Base-by-base conservation (phyloP, 2,329 filamentous ascomycete species). In the Fusarium sambucinum region DNA sequence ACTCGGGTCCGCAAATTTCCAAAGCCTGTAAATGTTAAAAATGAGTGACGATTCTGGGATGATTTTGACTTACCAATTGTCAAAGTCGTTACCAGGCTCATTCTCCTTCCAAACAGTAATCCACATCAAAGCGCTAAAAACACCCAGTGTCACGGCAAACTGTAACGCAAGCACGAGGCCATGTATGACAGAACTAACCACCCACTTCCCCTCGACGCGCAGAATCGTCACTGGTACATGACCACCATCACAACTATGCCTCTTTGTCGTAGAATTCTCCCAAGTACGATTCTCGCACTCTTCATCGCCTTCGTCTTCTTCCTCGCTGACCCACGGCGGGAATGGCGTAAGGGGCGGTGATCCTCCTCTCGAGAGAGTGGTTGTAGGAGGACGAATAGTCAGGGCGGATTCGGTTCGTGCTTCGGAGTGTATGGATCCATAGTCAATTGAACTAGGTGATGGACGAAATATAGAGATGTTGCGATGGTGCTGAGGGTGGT, bases 41-140 rank as follows among this genome's bases (percentile, higher is more conserved):
- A 33, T 0, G 2, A 3, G 0, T 17, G 3, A 2, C 11, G 5
- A 5, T 3, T 9, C 4, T 1, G 13, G n/a, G 5, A 14, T 3
- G 4, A 3, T n/a, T 5, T 6, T 12, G 2, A 54, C 69, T 48
- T 29, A 76, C 73, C 74, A 75, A 8, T 68, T 61, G 46, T 71
- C 73, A 40, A 77, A 74, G 6, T 59, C 62, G 8, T 67, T 65
- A 11, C 73, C 74, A 0, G 58, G 35, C 4, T 71, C 69, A 1
- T 59, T 59, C 57, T 72, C 68, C 30, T 69, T 66, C 70, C 70
- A 75, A 17, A 77, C 57, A 3, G 71, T 69, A 35, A 75, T 63
- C 55, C 74, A 76, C 30, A 73, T 66, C 25, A 78, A 48, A 13
- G 72, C 69, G 13, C 74, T 68, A 23, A 76, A 71, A 19, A 77